A percentile compares a stretch with the other conserved stretches of the same genome.
Conservation (phyloP, 495 filamentous ascomycete species). For the Hypoxylon fragiforme region DNA sequence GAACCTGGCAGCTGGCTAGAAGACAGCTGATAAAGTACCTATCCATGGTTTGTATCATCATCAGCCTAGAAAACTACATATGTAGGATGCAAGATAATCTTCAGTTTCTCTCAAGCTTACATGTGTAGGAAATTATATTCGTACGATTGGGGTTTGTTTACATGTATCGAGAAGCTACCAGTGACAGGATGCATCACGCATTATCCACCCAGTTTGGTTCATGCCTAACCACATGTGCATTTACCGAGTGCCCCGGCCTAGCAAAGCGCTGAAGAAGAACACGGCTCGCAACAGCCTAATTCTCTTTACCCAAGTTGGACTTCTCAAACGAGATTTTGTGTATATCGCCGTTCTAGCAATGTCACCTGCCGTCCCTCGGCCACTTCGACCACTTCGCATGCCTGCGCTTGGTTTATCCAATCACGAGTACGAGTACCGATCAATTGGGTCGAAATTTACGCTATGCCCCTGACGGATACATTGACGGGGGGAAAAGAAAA, state of each 20-base stretch:
- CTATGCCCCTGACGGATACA: constrained; percentile 8
- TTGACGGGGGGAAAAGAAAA: constrained; percentile 20
- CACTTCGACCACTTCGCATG: constrained; percentile 14
- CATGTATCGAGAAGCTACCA: not conserved
- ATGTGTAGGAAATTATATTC: not conserved
- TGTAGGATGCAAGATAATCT: too few relatives aligned
- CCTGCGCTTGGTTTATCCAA: constrained; percentile 11
- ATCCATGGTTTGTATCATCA: too few relatives aligned
- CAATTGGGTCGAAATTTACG: constrained; percentile 32
- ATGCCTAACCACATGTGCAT: constrained; percentile 30
- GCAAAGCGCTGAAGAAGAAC: not conserved
- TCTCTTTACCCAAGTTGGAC: constrained; percentile 20
- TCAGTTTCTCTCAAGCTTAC: not conserved
- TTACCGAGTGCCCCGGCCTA: constrained; percentile 14
- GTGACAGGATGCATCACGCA: constrained; percentile 5
- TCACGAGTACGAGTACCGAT: constrained; percentile 22
- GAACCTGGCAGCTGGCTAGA: too few relatives aligned
- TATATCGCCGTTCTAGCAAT: constrained; percentile 25
- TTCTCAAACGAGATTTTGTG: constrained; percentile 21
- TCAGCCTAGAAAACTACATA: too few relatives aligned
- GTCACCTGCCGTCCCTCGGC: constrained; percentile 26
- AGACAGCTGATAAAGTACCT: too few relatives aligned
- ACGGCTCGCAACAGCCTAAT: constrained; percentile 1
- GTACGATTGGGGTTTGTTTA: constrained; percentile 11
- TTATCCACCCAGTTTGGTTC: constrained; percentile 10